Percentiles rank a stretch among this genome's conserved stretches.
Evolutionary conservation across 176 grass and related monocot genomes (phyloP).

Genomic region (Triticum urartu): DNA sequence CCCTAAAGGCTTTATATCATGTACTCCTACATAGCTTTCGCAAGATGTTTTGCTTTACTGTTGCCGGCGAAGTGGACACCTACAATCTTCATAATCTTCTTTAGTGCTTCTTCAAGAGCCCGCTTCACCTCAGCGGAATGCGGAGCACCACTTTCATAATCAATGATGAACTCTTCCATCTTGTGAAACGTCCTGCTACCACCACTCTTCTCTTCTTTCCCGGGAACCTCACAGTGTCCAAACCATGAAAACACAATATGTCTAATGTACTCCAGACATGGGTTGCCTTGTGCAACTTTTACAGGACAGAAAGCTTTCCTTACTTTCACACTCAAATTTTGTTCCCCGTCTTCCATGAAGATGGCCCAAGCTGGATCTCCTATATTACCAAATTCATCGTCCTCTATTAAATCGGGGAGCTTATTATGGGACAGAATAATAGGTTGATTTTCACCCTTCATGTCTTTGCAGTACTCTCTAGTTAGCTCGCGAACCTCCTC

Average conservation of each 20-base stretch:
- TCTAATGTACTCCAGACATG: slow-evolving; percentile 73
- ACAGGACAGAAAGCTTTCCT: slow-evolving; percentile 64
- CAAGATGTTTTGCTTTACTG: slow-evolving; percentile 28
- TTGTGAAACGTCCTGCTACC: slow-evolving; percentile 59
- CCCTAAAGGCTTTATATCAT: too few species aligned
- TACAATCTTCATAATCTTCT: slow-evolving; percentile 51
- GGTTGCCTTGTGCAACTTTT: slow-evolving; percentile 59
- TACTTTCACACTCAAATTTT: slow-evolving; percentile 40
- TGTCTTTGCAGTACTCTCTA: slow-evolving; percentile 14
- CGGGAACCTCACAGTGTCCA: slow-evolving; percentile 49
- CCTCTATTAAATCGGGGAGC: background rate
- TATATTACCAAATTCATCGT: background rate
- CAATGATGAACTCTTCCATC: slow-evolving; percentile 47
- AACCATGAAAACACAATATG: slow-evolving; percentile 76
- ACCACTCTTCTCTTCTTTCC: slow-evolving; percentile 19
- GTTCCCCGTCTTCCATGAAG: background rate
- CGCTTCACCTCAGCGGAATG: slow-evolving; percentile 58
- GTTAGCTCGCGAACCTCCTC: slow-evolving; percentile 26
- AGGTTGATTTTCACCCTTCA: background rate
- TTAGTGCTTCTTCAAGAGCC: slow-evolving; percentile 45
- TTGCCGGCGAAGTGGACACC: slow-evolving; percentile 44
- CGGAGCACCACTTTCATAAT: slow-evolving; percentile 53
- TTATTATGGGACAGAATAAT: background rate
- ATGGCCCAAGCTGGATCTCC: background rate
- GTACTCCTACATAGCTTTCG: background rate